Base-by-base conservation (phyloP, 345 rosid genomes). In the Gynandropsis gynandra region DNA sequence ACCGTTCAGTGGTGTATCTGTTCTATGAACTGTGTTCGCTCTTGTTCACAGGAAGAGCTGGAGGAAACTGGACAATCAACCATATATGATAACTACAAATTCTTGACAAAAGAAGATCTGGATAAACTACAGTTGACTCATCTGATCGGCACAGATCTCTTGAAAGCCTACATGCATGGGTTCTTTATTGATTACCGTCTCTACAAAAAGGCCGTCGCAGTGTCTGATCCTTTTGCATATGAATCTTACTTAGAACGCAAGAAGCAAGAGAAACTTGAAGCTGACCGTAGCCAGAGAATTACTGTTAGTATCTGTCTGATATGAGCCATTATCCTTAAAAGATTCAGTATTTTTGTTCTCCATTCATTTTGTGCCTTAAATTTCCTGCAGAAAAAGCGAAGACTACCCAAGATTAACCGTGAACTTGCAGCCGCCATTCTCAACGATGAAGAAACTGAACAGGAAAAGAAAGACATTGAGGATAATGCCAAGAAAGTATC, bases 101-200 rank as follows among this genome's bases (percentile, higher is more conserved):
- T 84, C 62, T 74, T 92, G 73, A 80, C 89, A 4, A 84, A 65
- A 67, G 95, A 87, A 51, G 98, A 92, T 46, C 76, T 92, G 54
- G 84, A 85, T 68, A 87, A 69, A 63, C 74, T 92, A 74, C 78
- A 82, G 69, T 64, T 85, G 68, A 85, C 93, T 42, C 64, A 77
- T 67, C 72, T 84, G 61, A 84, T 92, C 38, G 98, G 98, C 55
- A 84, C 96, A 67, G 82, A 85, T 75, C 83, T 82, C 64, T 63
- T 92, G 32, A 76, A 87, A 71, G 98, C 96, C n/a, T 84, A 75
- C 56, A 79, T 87, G 95, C 96, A 92, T 59, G 98, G 98, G 9
- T 92, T 76, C 72, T 92, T 87, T 45, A 68, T 92, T 39, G 85
- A 87, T 61, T 72, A 72, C 57, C 59, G 77, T 16, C 61, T 92